Evolutionary conservation across 257 asterid species (phyloP), one percentile per base, ranked within the genome.

Genomic region (Nicotiana obtusifolia): DNA sequence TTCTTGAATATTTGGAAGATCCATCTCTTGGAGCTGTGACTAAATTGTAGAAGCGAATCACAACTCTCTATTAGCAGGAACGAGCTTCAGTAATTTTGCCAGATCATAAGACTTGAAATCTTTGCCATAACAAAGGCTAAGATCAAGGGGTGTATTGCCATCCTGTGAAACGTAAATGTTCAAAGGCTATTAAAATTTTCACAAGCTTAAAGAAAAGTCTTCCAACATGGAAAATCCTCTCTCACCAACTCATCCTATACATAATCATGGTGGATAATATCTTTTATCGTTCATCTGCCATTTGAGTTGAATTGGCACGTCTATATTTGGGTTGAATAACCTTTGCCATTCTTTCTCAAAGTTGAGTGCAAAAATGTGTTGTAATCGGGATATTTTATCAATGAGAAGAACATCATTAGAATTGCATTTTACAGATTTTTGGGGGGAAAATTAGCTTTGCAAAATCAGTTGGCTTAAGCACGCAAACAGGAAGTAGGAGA

Each of bases 41-140:
- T 15, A 57, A 65, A 11, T n/a, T 20, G 49, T 20, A 15, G n/a
- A 30, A 47, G 77, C 44, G 80, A 53, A 82, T 89, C 86, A 89
- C 26, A 84, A 59, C 60, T 87, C 85, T 85, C 93, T 84, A 81
- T 82, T 82, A 76, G 93, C 91, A 54, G 95, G 87, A 83, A 95
- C 92, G 82, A 89, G 91, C 88, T 92, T 95, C 91, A 95, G 80
- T 85, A 95, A 85, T 92, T 89, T 95, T 85, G 97, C 89, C 71
- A 95, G 91, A 76, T 95, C 99, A 76, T 93, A 91, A 9, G 99
- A 94, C 88, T 95, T 95, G 91, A 91, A 95, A 52, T 95, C 99
- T 89, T 91, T 93, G 49, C 99, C 99, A 57, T 95, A 95, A 65
- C 97, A 94, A 57, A 94, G 69, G 90, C 97, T 84, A 31, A 95